Percentiles rank a stretch among this genome's conserved stretches.
These are phyloP conservation scores for Rhodofomes roseus DNA, from an alignment of 1,284 basidiomycete species.

Conservation along the genomic window DNA sequence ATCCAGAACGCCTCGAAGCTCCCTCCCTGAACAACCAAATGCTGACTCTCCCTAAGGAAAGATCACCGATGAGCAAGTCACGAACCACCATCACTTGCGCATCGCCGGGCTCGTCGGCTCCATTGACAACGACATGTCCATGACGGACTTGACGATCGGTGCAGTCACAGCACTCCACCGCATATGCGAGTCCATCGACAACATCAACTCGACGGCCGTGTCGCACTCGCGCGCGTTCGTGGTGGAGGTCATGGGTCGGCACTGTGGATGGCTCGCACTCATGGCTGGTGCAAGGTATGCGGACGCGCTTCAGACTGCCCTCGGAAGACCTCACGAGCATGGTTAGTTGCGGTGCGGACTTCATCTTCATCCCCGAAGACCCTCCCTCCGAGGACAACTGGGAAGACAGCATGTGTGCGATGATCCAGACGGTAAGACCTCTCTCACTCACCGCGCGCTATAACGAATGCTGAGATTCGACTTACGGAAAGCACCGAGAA, in stretches of 20 bases:
- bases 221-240: slow-evolving; percentile 98
- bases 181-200: slow-evolving; percentile 97
- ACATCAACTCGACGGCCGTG: slow-evolving; percentile 94
- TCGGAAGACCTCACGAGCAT: background rate
- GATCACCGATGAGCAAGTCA: slow-evolving; percentile 75
- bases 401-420: slow-evolving; percentile 91
- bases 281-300: slow-evolving; percentile 85
- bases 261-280: slow-evolving; percentile 97
- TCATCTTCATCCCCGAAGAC: slow-evolving; percentile 94
- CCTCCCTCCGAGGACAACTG: slow-evolving; percentile 81
- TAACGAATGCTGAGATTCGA: background rate
- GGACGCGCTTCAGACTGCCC: background rate
- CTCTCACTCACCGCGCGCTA: background rate
- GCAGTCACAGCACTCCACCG: slow-evolving; percentile 93
- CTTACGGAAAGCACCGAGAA: slow-evolving; percentile 72
- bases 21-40: background rate
- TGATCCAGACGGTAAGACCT: slow-evolving; percentile 66
- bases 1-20: background rate
- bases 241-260: slow-evolving; percentile 97
- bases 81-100: slow-evolving; percentile 78
- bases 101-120: slow-evolving; percentile 98
- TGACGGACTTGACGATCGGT: slow-evolving; percentile 97
- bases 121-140: slow-evolving; percentile 98
- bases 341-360: slow-evolving; percentile 86
- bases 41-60: slow-evolving; percentile 39